Conservation (phyloP, 1,284 basidiomycete genomes). For the Bjerkandera adusta region DNA sequence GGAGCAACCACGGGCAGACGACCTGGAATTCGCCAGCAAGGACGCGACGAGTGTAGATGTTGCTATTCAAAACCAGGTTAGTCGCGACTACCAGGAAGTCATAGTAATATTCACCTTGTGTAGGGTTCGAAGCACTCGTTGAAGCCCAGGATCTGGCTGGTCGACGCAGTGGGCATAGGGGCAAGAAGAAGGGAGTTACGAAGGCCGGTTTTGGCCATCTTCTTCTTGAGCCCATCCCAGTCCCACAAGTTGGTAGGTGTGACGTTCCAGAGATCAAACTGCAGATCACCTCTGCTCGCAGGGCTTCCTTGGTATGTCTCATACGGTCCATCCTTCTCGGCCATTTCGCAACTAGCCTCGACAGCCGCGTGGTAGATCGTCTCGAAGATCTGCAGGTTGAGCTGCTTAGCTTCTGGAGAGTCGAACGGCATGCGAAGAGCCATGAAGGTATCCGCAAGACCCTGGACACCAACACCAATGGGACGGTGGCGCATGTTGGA, state of each 20-base stretch:
- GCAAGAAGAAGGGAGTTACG: constrained; percentile 94
- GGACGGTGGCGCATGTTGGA: constrained; percentile 99
- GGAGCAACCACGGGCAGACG: constrained; percentile 97
- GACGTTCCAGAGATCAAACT: constrained; percentile 96
- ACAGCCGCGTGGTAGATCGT: constrained; percentile 98
- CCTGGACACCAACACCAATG: constrained; percentile 97
- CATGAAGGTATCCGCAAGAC: constrained; percentile 99
- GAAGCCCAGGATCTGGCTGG: constrained; percentile 97
- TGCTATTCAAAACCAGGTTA: constrained; percentile 49
- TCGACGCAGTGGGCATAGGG: constrained; percentile 99
- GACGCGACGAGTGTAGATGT: constrained; percentile 99
- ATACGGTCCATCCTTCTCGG: constrained; percentile 82
- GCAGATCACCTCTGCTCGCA: constrained; percentile 84
- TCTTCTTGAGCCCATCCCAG: constrained; percentile 87
- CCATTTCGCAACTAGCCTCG: constrained; percentile 91
- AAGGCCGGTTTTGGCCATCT: constrained; percentile 85
- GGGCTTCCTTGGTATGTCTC: constrained; percentile 93
- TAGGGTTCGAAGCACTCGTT: constrained; percentile 99
- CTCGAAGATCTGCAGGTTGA: constrained; percentile 98
- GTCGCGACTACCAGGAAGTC: constrained; percentile 14
- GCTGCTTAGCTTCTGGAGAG: constrained; percentile 80
- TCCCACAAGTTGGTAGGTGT: constrained; percentile 95
- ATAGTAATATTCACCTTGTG: constrained; percentile 62
- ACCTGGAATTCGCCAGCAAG: constrained; percentile 99
- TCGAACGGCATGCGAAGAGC: constrained; percentile 96